Evolutionary conservation across 1,284 basidiomycete genomes (phyloP).

Genomic region (Polyporus tsugae): DNA sequence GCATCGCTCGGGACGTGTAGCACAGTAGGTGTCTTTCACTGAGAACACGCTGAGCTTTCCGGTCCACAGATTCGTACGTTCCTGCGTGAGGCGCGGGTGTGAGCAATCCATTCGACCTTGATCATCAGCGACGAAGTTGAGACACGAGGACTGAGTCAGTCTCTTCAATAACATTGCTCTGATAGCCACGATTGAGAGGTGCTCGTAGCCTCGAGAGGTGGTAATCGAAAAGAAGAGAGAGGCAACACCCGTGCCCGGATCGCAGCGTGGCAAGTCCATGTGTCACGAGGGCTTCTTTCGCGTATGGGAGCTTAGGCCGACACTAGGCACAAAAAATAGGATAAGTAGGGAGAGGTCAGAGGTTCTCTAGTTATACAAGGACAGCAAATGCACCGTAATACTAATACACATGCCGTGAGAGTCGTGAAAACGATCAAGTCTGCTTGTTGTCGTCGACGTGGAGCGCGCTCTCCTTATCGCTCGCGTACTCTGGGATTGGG

Average conservation of each 20-base stretch:
- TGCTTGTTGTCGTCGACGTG: slow-evolving; percentile 33
- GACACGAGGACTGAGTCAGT: background rate
- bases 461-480: slow-evolving; percentile 34
- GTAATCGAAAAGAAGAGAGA: too few species aligned
- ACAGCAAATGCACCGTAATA: background rate
- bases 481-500: slow-evolving; percentile 20
- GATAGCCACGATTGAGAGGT: background rate
- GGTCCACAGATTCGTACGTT: background rate
- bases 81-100: background rate
- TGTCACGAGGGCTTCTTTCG: background rate
- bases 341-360: too few species aligned
- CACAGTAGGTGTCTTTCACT: background rate
- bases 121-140: background rate
- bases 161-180: background rate
- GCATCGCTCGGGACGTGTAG: background rate
- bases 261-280: too few species aligned
- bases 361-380: background rate
- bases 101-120: background rate
- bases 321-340: background rate
- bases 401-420: background rate
- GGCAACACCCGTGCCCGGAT: too few species aligned
- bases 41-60: background rate
- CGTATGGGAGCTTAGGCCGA: background rate
- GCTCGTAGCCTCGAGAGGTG: background rate
- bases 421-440: background rate